phyloP scores from a whole-genome alignment of 2,329 filamentous ascomycete genomes.

The Fonsecaea pedrosoi region DNA sequence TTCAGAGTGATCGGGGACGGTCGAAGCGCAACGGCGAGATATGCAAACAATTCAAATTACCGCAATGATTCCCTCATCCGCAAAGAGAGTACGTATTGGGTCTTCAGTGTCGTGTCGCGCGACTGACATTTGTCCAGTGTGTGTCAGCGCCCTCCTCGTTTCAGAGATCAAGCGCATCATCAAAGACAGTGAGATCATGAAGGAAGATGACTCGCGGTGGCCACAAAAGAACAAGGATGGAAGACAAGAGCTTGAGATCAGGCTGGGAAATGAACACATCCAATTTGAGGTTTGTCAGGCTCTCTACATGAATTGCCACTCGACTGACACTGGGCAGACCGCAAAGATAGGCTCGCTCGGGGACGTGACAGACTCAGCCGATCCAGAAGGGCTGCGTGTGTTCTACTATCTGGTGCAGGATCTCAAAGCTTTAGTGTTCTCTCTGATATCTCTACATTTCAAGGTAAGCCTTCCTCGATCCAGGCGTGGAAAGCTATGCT shows the following conservation, averaged over 20 bases:
- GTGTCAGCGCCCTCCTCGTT: constrained; percentile 86
- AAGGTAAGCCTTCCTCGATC: constrained; percentile 64
- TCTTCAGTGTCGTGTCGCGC: background rate
- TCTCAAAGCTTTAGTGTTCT: constrained; percentile 94
- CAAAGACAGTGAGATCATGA: constrained; percentile 95
- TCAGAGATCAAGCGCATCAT: constrained; percentile 97
- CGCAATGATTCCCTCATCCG: constrained; percentile 97
- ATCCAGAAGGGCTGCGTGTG: constrained; percentile 92
- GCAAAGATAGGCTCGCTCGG: constrained; percentile 97
- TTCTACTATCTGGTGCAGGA: constrained; percentile 99
- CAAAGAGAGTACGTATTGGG: constrained; percentile 84
- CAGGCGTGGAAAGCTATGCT: constrained; percentile 6
- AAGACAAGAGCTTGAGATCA: constrained; percentile 93
- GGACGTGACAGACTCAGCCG: constrained; percentile 93
- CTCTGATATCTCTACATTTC: constrained; percentile 94
- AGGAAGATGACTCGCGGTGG: constrained; percentile 99
- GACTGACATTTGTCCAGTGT: constrained; percentile 69
- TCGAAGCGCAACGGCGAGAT: constrained; percentile 88
- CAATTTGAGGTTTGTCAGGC: constrained; percentile 80
- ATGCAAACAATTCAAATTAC: constrained; percentile 99
- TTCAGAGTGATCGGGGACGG: constrained; percentile 92
- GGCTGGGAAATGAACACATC: constrained; percentile 92
- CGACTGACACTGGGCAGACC: constrained; percentile 64
- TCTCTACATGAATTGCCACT: background rate
- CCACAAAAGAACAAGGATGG: constrained; percentile 99